Conservation (phyloP, 2,329 filamentous ascomycete species). For the Rhynchosporium graminicola region DNA sequence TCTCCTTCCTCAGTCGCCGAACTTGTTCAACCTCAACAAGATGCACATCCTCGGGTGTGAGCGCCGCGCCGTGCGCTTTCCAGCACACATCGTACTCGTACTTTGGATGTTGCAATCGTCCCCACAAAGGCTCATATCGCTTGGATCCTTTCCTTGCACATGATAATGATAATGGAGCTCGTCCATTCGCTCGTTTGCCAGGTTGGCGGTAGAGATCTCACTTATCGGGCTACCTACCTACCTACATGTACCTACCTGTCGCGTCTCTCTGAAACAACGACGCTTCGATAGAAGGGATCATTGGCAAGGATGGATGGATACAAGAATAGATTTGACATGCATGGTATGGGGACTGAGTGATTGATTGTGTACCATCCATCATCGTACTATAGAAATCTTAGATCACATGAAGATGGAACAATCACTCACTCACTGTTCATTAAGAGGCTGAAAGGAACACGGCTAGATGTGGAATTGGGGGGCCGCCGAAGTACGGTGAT, state of each 20-base stretch:
- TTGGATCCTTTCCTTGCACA: conserved; percentile 32
- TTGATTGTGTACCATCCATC: not conserved
- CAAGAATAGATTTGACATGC: conserved; percentile 27
- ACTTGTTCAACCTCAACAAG: conserved; percentile 20
- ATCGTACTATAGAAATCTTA: not conserved
- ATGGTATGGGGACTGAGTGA: conserved; percentile 12
- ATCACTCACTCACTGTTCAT: not conserved
- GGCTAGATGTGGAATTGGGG: conserved; percentile 8
- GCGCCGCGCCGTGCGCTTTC: conserved; percentile 18
- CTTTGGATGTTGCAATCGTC: conserved; percentile 16
- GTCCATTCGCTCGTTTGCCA: conserved; percentile 9
- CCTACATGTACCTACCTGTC: conserved; percentile 8
- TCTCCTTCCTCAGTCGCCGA: conserved; percentile 12
- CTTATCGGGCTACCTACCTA: conserved; percentile 5
- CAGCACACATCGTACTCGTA: conserved; percentile 10
- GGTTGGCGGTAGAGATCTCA: conserved; percentile 1
- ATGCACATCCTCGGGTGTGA: conserved; percentile 21
- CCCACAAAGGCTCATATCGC: conserved; percentile 22
- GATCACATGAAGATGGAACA: conserved; percentile 16
- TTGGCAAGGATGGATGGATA: conserved; percentile 30
- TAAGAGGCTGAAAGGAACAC: conserved; percentile 21
- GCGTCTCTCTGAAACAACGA: conserved; percentile 38
- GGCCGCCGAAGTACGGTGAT: conserved; percentile 1
- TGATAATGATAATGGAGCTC: conserved; percentile 24
- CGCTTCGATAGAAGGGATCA: conserved; percentile 33